phyloP scores from a whole-genome alignment of 2,329 filamentous ascomycete species.

The Capronia americana region DNA sequence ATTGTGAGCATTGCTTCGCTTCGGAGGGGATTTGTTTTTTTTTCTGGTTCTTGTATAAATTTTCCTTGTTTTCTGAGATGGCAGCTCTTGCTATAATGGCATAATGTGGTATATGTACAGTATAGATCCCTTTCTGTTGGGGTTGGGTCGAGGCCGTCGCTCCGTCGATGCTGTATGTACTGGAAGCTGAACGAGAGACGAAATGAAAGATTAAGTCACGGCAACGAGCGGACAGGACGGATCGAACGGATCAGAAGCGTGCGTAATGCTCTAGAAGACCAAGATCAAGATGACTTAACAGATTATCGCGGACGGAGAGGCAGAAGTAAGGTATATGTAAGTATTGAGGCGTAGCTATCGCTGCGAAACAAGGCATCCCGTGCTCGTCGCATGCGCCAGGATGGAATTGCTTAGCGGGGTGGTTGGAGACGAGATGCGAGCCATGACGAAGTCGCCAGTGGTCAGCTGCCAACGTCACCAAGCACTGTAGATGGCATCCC shows the following conservation, averaged over 20 bases:
- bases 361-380: slow-evolving; percentile 2
- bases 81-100: slow-evolving; percentile 11
- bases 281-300: slow-evolving; percentile 3
- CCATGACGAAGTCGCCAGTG: slow-evolving; percentile 7
- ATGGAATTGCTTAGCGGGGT: neutral
- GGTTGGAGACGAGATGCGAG: slow-evolving; percentile 12
- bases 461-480: slow-evolving; percentile 17
- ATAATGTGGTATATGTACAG: slow-evolving; percentile 14
- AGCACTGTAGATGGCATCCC: neutral
- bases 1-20: neutral
- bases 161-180: neutral
- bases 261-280: neutral
- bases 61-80: neutral
- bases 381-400: neutral
- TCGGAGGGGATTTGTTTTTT: neutral
- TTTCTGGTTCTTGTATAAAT: neutral
- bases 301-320: neutral
- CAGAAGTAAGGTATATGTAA: slow-evolving; percentile 14
- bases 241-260: neutral
- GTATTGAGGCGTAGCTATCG: slow-evolving; percentile 13
- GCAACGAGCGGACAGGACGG: slow-evolving; percentile 7
- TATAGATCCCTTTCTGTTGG: neutral
- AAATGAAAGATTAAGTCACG: slow-evolving; percentile 12
- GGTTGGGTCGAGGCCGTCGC: neutral
- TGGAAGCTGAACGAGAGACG: slow-evolving; percentile 19